Evolutionary conservation across 176 grass and related monocot species (phyloP), one percentile per base, ranked within the genome.

Genomic region (Aegilops sharonensis): DNA sequence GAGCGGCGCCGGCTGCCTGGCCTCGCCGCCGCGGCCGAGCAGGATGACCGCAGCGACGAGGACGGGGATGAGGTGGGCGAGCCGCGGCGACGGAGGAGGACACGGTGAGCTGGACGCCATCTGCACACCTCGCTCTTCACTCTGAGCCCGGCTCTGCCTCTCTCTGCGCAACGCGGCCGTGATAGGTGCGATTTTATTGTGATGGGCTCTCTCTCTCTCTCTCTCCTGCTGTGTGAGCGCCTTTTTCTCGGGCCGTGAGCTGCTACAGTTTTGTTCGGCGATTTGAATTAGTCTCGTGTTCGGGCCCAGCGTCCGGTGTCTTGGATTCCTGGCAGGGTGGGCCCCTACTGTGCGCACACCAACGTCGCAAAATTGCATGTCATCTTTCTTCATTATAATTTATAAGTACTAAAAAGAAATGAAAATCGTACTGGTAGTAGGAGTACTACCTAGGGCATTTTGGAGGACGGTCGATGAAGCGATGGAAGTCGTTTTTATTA

Each of bases 151-250:
- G 50, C 64, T 30, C 18, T 78, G 21, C 57, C 31, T 35, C 70
- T 74, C 71, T 71, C 57, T 89, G 72, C 77, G 32, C 80, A 72
- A 35, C 75, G 81, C 68, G n/a, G 74, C 35, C 48, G 85, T 15
- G 81, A 6, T 36, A 83, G 81, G 69, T 75, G 85, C 61, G 69
- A 27, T 78, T 90, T 90, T 90, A 90, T 90, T 29, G 77, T 5
- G 77, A 85, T 8, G 67, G 76, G 32, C 42, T 45, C 42, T 45
- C 42, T 15, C 13, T 7, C 40, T 56, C 39, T 42, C 39, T 45
- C 42, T n/a, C 66, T 3, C 43, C 50, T 61, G 77, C 27, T 64
- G 18, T 57, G 84, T 60, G 72, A 47, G 76, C 8, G 15, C 36
- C 27, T 74, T 75, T 87, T 32, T 40, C 76, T 91, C 61, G 77